Base-by-base conservation (phyloP, 345 rosid species). In the Syzygium aromaticum region DNA sequence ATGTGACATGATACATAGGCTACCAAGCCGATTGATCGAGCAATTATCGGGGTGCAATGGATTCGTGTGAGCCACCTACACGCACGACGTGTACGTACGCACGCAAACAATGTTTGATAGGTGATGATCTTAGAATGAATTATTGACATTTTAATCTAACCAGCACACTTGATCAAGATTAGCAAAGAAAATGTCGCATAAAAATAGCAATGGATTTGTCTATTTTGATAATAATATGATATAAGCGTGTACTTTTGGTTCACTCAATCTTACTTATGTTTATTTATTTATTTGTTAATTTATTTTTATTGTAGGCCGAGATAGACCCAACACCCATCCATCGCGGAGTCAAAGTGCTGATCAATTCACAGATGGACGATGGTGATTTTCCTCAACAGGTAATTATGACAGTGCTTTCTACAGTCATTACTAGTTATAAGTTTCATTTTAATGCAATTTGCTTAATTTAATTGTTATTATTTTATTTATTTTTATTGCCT, bases 321-420 rank as follows among this genome's bases (percentile, higher is more conserved):
- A 85, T 86, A 27, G 88, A 93, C 87, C 87, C 92, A 43, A 87
- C 87, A 7, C 93, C 94, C 6, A 91, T 93, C 59, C 90, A 93
- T 86, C 89, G 84, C 2, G 94, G 95, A 27, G 89, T 91, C 51
- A 89, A 73, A 89, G 84, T 91, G 38, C 86, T 93, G 21, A 90
- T 92, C 86, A 92, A 93, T 82, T 86, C 93, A 84, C 95, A 92
- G 77, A 88, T 90, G 93, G 91, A 91, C 59, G 92, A 94, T 84
- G 95, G 95, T 11, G 95, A 94, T 91, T 94, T 92, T 78, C 93
- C 95, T 54, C 95, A 94, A 63, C 91, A 91, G 92, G 93, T 91
- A 86, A 86, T 30, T 10, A 19, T 15, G 8, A 43, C 14, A 33
- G 10, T 21, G n/a, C 46, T 40, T 28, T 56, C 86, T 54, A 40